phyloP scores from a whole-genome alignment of 2,329 filamentous ascomycete genomes.

The Colletotrichum musicola region DNA sequence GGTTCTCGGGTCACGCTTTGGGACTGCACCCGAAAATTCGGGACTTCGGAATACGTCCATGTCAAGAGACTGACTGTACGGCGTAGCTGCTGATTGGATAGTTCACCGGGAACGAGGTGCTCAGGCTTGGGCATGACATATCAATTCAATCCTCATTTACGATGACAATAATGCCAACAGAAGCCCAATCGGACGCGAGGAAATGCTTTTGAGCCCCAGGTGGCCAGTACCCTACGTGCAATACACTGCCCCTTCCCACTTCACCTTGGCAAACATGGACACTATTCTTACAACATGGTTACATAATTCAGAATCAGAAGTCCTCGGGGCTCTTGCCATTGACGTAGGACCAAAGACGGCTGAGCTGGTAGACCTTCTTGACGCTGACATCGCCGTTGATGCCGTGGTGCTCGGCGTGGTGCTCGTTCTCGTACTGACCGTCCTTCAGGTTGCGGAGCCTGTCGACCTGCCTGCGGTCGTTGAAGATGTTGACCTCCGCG shows the following conservation, averaged over 20 bases:
- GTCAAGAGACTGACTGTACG: too few species aligned
- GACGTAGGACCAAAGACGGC: slow-evolving; percentile 32
- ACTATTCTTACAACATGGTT: not conserved
- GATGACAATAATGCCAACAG: too few species aligned
- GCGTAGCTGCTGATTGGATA: too few species aligned
- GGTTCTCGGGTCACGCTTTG: not conserved
- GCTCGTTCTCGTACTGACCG: not conserved
- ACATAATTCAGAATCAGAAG: not conserved
- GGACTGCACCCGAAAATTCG: too few species aligned
- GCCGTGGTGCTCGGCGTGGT: not conserved
- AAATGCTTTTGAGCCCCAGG: too few species aligned
- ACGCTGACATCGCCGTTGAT: slow-evolving; percentile 16
- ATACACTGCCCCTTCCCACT: not conserved
- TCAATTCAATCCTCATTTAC: too few species aligned
- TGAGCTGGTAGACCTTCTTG: slow-evolving; percentile 29
- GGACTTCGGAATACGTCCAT: too few species aligned
- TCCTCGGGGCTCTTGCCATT: slow-evolving; percentile 21
- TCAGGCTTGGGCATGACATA: too few species aligned
- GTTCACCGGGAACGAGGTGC: too few species aligned
- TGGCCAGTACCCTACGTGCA: not conserved
- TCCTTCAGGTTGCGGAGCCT: slow-evolving; percentile 11
- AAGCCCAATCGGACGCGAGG: too few species aligned
- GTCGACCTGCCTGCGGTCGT: slow-evolving; percentile 26
- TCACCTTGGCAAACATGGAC: not conserved
- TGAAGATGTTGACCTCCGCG: slow-evolving; percentile 23